Evolutionary conservation across 768 basidiomycete genomes (phyloP), one percentile per base, ranked within the genome.

Genomic region (Amanita subjunquillea): DNA sequence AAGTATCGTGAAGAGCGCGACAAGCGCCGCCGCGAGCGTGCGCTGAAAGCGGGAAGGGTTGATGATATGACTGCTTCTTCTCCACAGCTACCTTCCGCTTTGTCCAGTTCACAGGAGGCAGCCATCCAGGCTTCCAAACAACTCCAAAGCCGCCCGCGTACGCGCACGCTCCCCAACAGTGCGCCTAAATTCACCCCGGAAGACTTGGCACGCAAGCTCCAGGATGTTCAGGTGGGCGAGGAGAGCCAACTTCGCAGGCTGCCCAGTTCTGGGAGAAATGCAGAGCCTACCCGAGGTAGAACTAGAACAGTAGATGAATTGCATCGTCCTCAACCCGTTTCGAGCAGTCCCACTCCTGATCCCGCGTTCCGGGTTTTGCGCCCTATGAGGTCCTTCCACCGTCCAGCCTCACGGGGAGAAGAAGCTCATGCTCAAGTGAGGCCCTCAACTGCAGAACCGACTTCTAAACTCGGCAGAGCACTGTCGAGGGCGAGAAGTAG

Each of bases 1-100:
- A 78, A 89, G 62, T 80, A 87, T 22, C 74, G 75, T 36, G 80
- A 85, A 56, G 87, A 91, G 63, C 70, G 79, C 29, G 78, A 82
- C 34, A 73, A 77, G 55, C 72, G 82, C 48, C 73, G 74, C 57
- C 65, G 72, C 40, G 76, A 80, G 39, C 51, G 51, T n/a, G 43
- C 46, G 0, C 39, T 48, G 32, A 52, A 53, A 23, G 48, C 48
- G 20, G 59, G 50, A 3, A 45, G 63, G 42, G 61, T 72, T 38
- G 70, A 65, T 51, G 68, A 69, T 30, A 60, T 67, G 43, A 72
- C 73, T 55, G 68, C 27, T 2, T n/a, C 27, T 2, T n/a, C 49
- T 39, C 20, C 22, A 9, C 32, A 47, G 34, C 13, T 34, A 1
- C 34, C 34, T 30, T 52, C 42, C 7, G 55, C 34, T 12, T 40